phyloP scores from a whole-genome alignment of 2,329 filamentous ascomycete genomes.

The Fusarium zealandicum region DNA sequence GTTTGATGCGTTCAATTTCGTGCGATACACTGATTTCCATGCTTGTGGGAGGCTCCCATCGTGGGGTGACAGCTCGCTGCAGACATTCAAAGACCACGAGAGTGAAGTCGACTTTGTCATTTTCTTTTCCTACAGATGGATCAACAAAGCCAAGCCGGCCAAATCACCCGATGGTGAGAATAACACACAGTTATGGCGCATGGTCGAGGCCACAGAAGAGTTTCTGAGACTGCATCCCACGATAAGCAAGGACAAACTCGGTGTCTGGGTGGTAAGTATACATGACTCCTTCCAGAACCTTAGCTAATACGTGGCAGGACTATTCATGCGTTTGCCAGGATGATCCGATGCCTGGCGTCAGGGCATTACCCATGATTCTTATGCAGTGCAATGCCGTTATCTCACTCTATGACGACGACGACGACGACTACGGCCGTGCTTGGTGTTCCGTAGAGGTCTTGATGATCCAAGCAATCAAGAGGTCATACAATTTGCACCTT shows the following conservation, averaged over 20 bases:
- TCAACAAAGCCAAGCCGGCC: slow-evolving; percentile 21
- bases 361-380: slow-evolving; percentile 48
- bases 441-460: slow-evolving; percentile 50
- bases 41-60: slow-evolving; percentile 37
- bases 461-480: slow-evolving; percentile 44
- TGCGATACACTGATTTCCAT: slow-evolving; percentile 42
- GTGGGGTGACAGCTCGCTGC: slow-evolving; percentile 33
- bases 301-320: slow-evolving; percentile 39
- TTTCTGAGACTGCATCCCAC: slow-evolving; percentile 39
- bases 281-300: not conserved
- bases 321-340: slow-evolving; percentile 50
- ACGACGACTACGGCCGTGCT: slow-evolving; percentile 46
- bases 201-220: slow-evolving; percentile 41
- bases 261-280: slow-evolving; percentile 42
- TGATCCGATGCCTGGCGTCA: slow-evolving; percentile 43
- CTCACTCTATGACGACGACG: slow-evolving; percentile 48
- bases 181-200: slow-evolving; percentile 45
- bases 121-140: slow-evolving; percentile 49
- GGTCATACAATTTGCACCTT: slow-evolving; percentile 43
- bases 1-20: slow-evolving; percentile 42
- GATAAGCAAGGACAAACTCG: slow-evolving; percentile 32
- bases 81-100: slow-evolving; percentile 8
- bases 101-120: slow-evolving; percentile 37
- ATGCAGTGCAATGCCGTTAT: slow-evolving; percentile 51
- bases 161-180: slow-evolving; percentile 41